These are phyloP conservation scores for Xylaria sp. DNA, from an alignment of 2,329 filamentous ascomycete species.

Conservation along the genomic window DNA sequence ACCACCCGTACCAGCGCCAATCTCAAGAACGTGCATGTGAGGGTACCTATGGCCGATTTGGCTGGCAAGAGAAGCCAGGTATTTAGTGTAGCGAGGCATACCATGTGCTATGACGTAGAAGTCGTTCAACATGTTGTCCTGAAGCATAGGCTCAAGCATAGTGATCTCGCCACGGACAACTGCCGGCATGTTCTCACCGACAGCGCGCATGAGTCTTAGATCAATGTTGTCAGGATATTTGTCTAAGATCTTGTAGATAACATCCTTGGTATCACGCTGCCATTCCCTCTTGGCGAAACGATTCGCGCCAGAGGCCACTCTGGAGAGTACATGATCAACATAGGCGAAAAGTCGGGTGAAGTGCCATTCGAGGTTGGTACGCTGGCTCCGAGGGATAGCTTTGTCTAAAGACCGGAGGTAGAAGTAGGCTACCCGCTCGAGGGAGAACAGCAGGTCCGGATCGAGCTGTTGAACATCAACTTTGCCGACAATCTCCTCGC, in stretches of 20 bases:
- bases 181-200: conserved; percentile 49
- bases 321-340: conserved; percentile 17
- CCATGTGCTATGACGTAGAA: neutral
- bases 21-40: conserved; percentile 5
- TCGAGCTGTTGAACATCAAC: conserved; percentile 20
- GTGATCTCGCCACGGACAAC: conserved; percentile 49
- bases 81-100: neutral
- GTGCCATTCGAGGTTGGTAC: conserved; percentile 25
- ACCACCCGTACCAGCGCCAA: conserved; percentile 4
- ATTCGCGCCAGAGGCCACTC: neutral
- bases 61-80: neutral
- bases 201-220: conserved; percentile 43
- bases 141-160: conserved; percentile 50
- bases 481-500: conserved; percentile 8
- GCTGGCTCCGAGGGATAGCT: neutral
- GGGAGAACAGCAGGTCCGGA: conserved; percentile 17
- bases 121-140: neutral
- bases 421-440: conserved; percentile 19
- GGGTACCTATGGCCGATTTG: neutral
- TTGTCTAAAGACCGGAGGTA: conserved; percentile 10
- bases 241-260: neutral
- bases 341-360: conserved; percentile 22
- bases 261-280: conserved; percentile 15
- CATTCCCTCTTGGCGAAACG: conserved; percentile 30
- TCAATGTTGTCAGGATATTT: conserved; percentile 37